phyloP scores from a whole-genome alignment of 192 early-diverging fungal species.

The Umbelopsis isabellina region DNA sequence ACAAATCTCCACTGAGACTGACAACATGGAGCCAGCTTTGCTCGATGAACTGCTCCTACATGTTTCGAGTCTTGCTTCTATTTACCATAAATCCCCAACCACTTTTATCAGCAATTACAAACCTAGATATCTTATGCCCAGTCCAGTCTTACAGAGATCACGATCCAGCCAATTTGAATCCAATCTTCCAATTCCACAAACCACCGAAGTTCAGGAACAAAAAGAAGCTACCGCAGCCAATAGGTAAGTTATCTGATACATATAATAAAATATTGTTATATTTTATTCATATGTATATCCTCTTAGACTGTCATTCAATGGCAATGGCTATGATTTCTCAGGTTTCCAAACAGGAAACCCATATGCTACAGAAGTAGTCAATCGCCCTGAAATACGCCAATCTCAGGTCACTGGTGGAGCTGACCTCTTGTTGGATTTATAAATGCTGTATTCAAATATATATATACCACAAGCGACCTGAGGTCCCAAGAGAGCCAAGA shows the following conservation, averaged over 20 bases:
- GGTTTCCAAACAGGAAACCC: slow-evolving; percentile 36
- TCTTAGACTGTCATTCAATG: slow-evolving; percentile 32
- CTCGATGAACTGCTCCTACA: slow-evolving; percentile 89
- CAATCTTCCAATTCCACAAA: not conserved
- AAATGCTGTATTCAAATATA: not conserved
- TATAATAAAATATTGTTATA: not conserved
- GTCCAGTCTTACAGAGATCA: slow-evolving; percentile 48
- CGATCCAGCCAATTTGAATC: not conserved
- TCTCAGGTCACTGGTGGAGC: slow-evolving; percentile 23
- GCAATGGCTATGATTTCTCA: slow-evolving; percentile 27
- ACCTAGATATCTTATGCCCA: slow-evolving; percentile 53
- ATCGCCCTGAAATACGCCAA: slow-evolving; percentile 3
- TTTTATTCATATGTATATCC: slow-evolving; percentile 5
- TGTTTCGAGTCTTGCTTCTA: slow-evolving; percentile 84
- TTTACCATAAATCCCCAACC: slow-evolving; percentile 91
- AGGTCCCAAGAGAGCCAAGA: too few relatives aligned
- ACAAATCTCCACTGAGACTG: slow-evolving; percentile 91
- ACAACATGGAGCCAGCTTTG: slow-evolving; percentile 83
- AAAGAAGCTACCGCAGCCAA: slow-evolving; percentile 12
- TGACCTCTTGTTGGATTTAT: slow-evolving; percentile 31
- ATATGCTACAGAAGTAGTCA: slow-evolving; percentile 39
- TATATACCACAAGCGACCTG: not conserved
- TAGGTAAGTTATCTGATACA: slow-evolving; percentile 19
- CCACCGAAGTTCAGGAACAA: not conserved
- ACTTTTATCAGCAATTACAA: slow-evolving; percentile 79